Evolutionary conservation across 495 filamentous ascomycete genomes (phyloP), one percentile per base, ranked within the genome.

Genomic region (Lentithecium fluviatile): DNA sequence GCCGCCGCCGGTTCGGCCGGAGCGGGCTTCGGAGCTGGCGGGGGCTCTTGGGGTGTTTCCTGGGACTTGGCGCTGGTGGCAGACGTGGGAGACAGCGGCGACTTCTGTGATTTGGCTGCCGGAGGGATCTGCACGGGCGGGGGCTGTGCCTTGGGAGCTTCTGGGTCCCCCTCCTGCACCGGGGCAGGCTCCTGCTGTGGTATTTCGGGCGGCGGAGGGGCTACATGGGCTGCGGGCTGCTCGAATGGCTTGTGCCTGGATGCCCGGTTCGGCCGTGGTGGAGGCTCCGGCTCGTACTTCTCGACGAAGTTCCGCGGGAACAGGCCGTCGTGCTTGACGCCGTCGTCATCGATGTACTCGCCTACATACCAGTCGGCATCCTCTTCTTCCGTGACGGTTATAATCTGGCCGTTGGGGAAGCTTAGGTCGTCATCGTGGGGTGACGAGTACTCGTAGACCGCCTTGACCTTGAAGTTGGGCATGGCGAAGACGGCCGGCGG

Each of bases 241-340:
- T 95, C 90, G 73, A 65, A 26, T 38, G 84, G 92, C 78, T 88
- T 96, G 49, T 84, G 79, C 43, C 89, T 85, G 20, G 76, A 77
- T 3, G 79, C 76, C 57, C 94, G 83, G 17, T 83, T 78, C 45
- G 94, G 94, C 42, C 94, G 85, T 32, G 92, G 90, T 55, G 94
- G 94, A 58, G 91, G 87, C 60, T 86, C 88, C 23, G 95, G 94
- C 64, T 96, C 91, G 71, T 89, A 95, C 71, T 86, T 86, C 74
- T 98, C 93, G 52, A 98, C 95, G 67, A 98, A 98, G 76, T 97
- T 98, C 69, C 85, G 87, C 13, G 94, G 94, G 76, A 98, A 98
- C 56, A 98, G 88, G 34, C 94, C 94, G 70, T 96, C 88, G 64
- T 85, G 81, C 68, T 87, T 91, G 49, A 67, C 73, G 7, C 91